Base-by-base conservation (phyloP, 805 yeast genomes). In the Candida lessepsii region DNA sequence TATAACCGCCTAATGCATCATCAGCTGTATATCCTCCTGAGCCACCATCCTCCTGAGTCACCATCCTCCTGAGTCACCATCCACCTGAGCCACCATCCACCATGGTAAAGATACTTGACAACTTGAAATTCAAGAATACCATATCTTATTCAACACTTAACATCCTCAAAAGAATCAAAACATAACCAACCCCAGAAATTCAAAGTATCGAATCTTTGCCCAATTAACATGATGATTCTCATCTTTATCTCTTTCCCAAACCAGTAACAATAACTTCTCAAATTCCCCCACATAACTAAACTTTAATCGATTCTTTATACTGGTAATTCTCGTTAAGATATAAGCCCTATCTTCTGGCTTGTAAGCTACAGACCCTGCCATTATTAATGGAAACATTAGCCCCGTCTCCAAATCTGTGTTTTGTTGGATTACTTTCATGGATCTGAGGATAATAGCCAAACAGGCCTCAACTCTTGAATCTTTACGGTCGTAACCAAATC, bases 101-200 rank as follows among this genome's bases (percentile, higher is more conserved):
- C n/a, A n/a, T n/a, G n/a, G n/a, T n/a, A n/a, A n/a, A n/a, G n/a
- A n/a, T n/a, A n/a, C n/a, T n/a, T n/a, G n/a, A n/a, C n/a, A n/a
- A n/a, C n/a, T n/a, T n/a, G n/a, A n/a, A n/a, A n/a, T n/a, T n/a
- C n/a, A n/a, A n/a, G n/a, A n/a, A n/a, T n/a, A n/a, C n/a, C n/a
- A n/a, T n/a, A n/a, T n/a, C n/a, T n/a, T n/a, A n/a, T n/a, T n/a
- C n/a, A n/a, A n/a, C n/a, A n/a, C n/a, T n/a, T n/a, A n/a, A n/a
- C n/a, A n/a, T n/a, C n/a, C n/a, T n/a, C n/a, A 29, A 29, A 26
- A 26, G 6, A 26, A 14, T 48, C 44, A 58, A 42, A 59, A 57
- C 60, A 57, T 55, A 9, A 58, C 64, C 29, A 58, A 35, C 11
- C 64, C 64, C 9, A 57, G 59, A 35, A 47, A 58, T 36, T 56